These are phyloP conservation scores for Brassica cretica DNA, from an alignment of 345 rosid genomes.

Conservation along the genomic window DNA sequence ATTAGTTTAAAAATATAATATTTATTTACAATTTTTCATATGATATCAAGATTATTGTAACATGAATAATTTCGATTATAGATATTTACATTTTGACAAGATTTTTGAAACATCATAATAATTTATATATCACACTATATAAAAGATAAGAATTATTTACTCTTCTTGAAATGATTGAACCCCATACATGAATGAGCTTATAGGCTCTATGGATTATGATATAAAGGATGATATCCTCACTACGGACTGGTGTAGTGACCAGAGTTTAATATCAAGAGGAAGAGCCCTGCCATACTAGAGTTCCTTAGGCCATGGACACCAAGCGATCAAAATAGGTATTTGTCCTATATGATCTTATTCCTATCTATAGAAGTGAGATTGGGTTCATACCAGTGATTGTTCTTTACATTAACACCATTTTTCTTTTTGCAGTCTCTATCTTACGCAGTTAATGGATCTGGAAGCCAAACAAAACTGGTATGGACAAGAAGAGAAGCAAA, in stretches of 20 bases:
- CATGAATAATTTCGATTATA: too few species aligned
- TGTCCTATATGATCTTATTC: background rate
- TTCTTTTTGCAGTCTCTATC: conserved; percentile 58
- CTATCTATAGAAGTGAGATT: background rate
- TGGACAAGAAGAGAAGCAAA: conserved; percentile 56
- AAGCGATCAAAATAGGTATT: conserved; percentile 63
- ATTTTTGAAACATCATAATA: too few species aligned
- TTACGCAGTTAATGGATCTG: conserved; percentile 50
- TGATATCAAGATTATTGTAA: too few species aligned
- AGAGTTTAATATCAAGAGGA: conserved; percentile 44
- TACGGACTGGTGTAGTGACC: conserved; percentile 33
- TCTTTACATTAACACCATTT: background rate
- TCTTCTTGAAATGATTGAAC: conserved; percentile 46
- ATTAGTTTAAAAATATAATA: too few species aligned
- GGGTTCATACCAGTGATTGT: too few species aligned
- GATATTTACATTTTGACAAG: too few species aligned
- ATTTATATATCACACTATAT: too few species aligned
- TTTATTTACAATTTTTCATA: too few species aligned
- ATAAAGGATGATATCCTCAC: conserved; percentile 44
- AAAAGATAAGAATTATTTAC: conserved; percentile 8
- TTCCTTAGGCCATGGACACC: conserved; percentile 61
- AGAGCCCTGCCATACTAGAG: conserved; percentile 76
- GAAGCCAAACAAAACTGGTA: conserved; percentile 74
- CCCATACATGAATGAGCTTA: conserved; percentile 42
- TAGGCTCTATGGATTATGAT: conserved; percentile 46